Evolutionary conservation across 139 green algal species (phyloP), one percentile per base, ranked within the genome.

Genomic region (Coelastrella sp.): DNA sequence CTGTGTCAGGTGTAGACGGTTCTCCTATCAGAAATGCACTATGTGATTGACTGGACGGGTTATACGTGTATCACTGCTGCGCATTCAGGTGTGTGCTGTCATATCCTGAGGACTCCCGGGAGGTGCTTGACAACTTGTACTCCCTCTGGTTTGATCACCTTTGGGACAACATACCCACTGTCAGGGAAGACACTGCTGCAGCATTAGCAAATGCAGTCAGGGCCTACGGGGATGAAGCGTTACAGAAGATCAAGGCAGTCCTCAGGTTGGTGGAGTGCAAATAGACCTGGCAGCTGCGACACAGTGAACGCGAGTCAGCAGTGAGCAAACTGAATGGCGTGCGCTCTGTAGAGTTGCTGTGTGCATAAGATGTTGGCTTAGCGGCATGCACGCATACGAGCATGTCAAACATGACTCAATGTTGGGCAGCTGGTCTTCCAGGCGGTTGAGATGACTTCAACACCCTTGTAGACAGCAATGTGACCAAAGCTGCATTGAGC

Each of bases 141-240:
- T 60, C 87, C 0, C 89, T 98, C 58, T 99, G 97, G 97, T 87
- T 96, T 58, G 94, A 93, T 7, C 96, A 98, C 89, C 94, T 99
- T 71, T 94, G 94, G 89, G 97, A 99, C 93, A 98, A 98, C 94
- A 96, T 99, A n/a, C 95, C 92, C 61, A 97, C 94, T 4, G 97
- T 99, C 75, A 93, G 97, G 3, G 94, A 97, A 88, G 94, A 97
- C 89, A 94, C 91, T 7, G 96, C 96, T 3, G 84, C 93, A 11
- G 97, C 97, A 22, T 82, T 98, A 68, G 97, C 83, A 3, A 89
- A 94, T 16, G 92, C 87, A 5, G 76, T 93, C 14, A 73, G 80
- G 5, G 95, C 93, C 0, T 97, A 96, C 56, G 87, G 91, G 1
- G 85, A 94, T 47, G 95, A 96, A 65, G 93, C 90, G 2, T 47